Evolutionary conservation across 2,329 filamentous ascomycete species (phyloP).

Genomic region (Tolypocladium guangdongense): DNA sequence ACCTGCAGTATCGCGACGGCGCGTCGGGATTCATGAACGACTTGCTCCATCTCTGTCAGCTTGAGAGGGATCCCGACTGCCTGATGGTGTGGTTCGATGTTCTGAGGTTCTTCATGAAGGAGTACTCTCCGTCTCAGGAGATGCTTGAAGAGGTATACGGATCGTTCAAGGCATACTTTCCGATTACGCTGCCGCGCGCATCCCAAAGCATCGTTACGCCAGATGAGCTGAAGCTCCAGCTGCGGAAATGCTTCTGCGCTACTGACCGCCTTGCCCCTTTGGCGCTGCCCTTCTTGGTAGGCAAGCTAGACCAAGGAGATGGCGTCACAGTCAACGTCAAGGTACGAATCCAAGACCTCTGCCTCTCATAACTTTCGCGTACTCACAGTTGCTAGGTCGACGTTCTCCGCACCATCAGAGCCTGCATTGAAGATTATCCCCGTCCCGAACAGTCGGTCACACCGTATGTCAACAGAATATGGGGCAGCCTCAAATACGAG

Average conservation of each 20-base stretch:
- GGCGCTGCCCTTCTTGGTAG: slow-evolving; percentile 42
- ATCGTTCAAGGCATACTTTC: slow-evolving; percentile 48
- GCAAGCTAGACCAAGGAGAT: slow-evolving; percentile 48
- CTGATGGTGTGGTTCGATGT: slow-evolving; percentile 47
- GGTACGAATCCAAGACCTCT: slow-evolving; percentile 18
- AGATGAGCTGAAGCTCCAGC: slow-evolving; percentile 41
- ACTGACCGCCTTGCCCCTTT: slow-evolving; percentile 32
- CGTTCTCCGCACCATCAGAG: slow-evolving; percentile 43
- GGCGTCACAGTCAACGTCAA: slow-evolving; percentile 48
- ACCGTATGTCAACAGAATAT: slow-evolving; percentile 40
- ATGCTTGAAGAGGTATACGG: slow-evolving; percentile 40
- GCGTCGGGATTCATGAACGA: slow-evolving; percentile 35
- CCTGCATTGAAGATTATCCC: slow-evolving; percentile 39
- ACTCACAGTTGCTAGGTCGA: slow-evolving; percentile 30
- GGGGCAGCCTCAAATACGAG: slow-evolving; percentile 52
- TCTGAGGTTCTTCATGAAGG: slow-evolving; percentile 30
- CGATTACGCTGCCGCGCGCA: slow-evolving; percentile 42
- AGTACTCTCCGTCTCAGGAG: slow-evolving; percentile 33
- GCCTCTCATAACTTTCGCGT: not conserved
- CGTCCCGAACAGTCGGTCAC: slow-evolving; percentile 33
- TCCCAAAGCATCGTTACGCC: slow-evolving; percentile 43
- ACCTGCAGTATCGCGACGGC: slow-evolving; percentile 34
- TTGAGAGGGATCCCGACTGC: slow-evolving; percentile 46
- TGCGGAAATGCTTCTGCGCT: slow-evolving; percentile 44
- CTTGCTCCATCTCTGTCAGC: slow-evolving; percentile 39